Conservation (phyloP, 345 rosid genomes). For the Citrus australasica region DNA sequence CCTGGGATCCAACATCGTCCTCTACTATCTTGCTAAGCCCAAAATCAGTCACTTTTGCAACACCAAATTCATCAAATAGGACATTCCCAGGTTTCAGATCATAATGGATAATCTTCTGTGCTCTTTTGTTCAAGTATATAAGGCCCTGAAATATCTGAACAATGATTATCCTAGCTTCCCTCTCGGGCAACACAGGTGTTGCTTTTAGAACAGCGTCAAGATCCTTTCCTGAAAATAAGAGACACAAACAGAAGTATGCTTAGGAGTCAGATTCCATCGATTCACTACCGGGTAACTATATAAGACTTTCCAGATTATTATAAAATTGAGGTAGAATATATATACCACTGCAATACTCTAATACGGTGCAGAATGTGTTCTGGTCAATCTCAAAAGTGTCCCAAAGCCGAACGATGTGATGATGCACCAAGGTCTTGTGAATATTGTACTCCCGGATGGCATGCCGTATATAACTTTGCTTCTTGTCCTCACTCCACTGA, state of each 20-base stretch:
- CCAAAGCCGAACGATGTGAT: constrained; percentile 97
- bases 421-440: constrained; percentile 97
- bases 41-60: constrained; percentile 98
- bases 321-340: constrained; percentile 13
- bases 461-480: constrained; percentile 95
- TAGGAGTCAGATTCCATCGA: constrained; percentile 10
- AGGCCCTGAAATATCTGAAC: constrained; percentile 98
- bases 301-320: constrained; percentile 5
- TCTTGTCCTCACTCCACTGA: constrained; percentile 99
- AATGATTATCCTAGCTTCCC: constrained; percentile 86
- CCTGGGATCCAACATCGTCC: constrained; percentile 89
- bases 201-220: constrained; percentile 97
- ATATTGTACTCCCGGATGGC: constrained; percentile 94
- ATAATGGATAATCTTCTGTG: constrained; percentile 92
- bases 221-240: constrained; percentile 73
- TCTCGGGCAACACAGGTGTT: constrained; percentile 91
- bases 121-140: constrained; percentile 77
- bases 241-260: constrained; percentile 4
- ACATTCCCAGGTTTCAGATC: constrained; percentile 99
- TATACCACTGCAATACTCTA: constrained; percentile 94
- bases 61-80: constrained; percentile 90
- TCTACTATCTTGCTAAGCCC: constrained; percentile 99
- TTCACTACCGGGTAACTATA: background rate
- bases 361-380: constrained; percentile 93
- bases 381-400: constrained; percentile 96